Percentiles rank a stretch among this genome's conserved stretches.
These are phyloP conservation scores for Fusarium marasasianum DNA, from an alignment of 2,329 filamentous ascomycete genomes.

Conservation along the genomic window DNA sequence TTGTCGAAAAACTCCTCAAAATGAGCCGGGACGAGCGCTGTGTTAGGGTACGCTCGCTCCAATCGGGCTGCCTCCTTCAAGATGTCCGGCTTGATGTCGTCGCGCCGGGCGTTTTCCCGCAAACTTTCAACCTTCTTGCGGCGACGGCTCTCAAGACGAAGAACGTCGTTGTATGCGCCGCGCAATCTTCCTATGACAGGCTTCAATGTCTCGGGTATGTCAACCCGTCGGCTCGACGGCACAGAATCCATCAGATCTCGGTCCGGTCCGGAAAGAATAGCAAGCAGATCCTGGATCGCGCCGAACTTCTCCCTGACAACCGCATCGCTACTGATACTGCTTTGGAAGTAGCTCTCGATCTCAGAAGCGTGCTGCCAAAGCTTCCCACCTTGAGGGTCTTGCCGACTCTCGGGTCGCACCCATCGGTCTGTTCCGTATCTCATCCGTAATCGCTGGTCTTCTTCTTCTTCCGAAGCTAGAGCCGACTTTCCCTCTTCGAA, in stretches of 20 bases:
- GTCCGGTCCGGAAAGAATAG: conserved; percentile 81
- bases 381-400: conserved; percentile 72
- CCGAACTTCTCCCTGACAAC: conserved; percentile 81
- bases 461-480: conserved; percentile 80
- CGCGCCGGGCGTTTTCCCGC: conserved; percentile 80
- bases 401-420: conserved; percentile 74
- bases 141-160: conserved; percentile 81
- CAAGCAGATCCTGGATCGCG: conserved; percentile 77
- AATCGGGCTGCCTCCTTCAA: conserved; percentile 84
- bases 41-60: conserved; percentile 86
- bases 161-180: conserved; percentile 84
- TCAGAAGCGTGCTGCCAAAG: conserved; percentile 79
- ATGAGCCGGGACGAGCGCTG: conserved; percentile 84
- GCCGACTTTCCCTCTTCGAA: conserved; percentile 87
- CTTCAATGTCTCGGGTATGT: conserved; percentile 83
- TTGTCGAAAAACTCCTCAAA: conserved; percentile 93
- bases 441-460: conserved; percentile 78
- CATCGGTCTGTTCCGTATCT: conserved; percentile 91
- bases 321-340: conserved; percentile 63
- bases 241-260: conserved; percentile 87
- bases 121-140: conserved; percentile 82
- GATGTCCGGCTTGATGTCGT: conserved; percentile 89
- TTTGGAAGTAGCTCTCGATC: conserved; percentile 86
- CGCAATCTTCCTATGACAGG: conserved; percentile 80
- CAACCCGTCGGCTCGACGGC: conserved; percentile 81